Base-by-base conservation (phyloP, 2,329 filamentous ascomycete species). In the Penicillium brevicompactum region DNA sequence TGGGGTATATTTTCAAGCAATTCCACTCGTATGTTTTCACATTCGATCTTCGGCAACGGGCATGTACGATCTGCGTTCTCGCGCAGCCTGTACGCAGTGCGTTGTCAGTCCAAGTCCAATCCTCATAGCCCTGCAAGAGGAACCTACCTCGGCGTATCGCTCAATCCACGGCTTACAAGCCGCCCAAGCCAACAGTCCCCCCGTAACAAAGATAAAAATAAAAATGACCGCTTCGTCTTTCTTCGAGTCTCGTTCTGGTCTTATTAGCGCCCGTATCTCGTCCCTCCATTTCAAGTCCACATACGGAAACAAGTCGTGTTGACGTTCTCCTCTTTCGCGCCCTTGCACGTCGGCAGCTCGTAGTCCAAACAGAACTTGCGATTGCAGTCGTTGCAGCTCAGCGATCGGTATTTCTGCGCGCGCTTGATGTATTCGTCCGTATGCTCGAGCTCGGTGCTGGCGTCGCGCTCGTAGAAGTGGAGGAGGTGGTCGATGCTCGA, bases 181-280 rank as follows among this genome's bases (percentile, higher is more conserved):
- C 2, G 86, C 86, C 79, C 85, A 88, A 2, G 76, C 75, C 59
- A 88, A 71, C 59, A 89, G 67, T 4, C 83, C 82, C 8, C 82
- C 78, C 2, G 86, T 88, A 30, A 84, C 83, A 56, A 85, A 75
- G 41, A 89, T 86, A 67, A 89, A 89, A 24, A 87, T 80, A 56
- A 84, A 82, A 2, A 89, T 86, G 2, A 89, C 83, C 1, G 83
- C 80, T 67, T 87, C 78, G 62, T 89, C 86, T 67, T 88, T 88
- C 16, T 81, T 77, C n/a, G 84, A 87, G 68, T 89, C 86, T 52
- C 86, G 76, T 66, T 88, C 82, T 84, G 60, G 2, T 47, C 18
- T 10, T 10, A 16, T 41, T 21, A 41, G 38, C 38, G 38, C 38
- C n/a, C 8, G 38, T n/a, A 4, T 40, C n/a, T 11, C 13, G n/a